Percentiles rank a stretch among this genome's conserved stretches.
These are phyloP conservation scores for Apiospora marii DNA, from an alignment of 2,329 filamentous ascomycete genomes.

Conservation along the genomic window DNA sequence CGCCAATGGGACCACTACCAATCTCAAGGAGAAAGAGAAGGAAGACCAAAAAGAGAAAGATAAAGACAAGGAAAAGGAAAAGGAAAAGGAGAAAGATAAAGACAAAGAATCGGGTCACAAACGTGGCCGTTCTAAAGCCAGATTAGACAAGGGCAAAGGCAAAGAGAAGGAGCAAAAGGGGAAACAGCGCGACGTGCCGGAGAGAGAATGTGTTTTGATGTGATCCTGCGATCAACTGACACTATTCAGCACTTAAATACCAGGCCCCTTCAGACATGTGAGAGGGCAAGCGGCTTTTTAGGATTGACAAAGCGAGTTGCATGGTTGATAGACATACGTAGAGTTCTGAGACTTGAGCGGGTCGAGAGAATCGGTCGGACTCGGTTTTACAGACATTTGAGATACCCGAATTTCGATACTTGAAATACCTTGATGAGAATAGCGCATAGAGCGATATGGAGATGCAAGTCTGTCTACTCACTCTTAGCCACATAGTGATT, in stretches of 20 bases:
- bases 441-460: background rate
- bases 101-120: conserved; percentile 33
- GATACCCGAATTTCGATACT: conserved; percentile 10
- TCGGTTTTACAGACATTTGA: conserved; percentile 17
- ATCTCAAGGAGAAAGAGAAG: conserved; percentile 34
- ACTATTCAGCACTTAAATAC: background rate
- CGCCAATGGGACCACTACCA: conserved; percentile 25
- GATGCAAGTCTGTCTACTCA: background rate
- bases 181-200: conserved; percentile 37
- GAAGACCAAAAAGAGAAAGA: conserved; percentile 31
- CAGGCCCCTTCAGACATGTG: background rate
- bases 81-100: conserved; percentile 37
- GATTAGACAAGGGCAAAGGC: conserved; percentile 25
- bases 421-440: background rate
- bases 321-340: background rate
- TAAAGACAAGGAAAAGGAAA: conserved; percentile 36
- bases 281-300: conserved; percentile 26
- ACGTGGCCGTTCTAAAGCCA: conserved; percentile 26
- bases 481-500: background rate
- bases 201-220: conserved; percentile 44
- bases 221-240: conserved; percentile 28
- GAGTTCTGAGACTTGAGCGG: background rate
- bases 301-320: background rate
- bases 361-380: background rate
- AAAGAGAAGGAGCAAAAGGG: conserved; percentile 38